Conservation (phyloP, 2,329 filamentous ascomycete species). For the Aureobasidium namibiae region DNA sequence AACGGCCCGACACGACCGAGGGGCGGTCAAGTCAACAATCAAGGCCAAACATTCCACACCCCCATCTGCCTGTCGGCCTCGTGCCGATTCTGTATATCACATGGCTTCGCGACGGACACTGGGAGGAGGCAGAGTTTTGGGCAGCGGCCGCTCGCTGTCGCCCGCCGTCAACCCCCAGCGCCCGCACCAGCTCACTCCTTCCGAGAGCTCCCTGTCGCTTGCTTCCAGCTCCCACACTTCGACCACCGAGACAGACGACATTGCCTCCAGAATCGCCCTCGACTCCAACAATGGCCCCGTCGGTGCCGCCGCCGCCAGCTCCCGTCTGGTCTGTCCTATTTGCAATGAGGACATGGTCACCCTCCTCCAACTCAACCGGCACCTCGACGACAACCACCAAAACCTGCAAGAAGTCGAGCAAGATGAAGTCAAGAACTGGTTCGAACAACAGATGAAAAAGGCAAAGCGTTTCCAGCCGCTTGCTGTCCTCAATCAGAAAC, state of each 20-base stretch:
- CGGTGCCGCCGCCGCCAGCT: conserved; percentile 47
- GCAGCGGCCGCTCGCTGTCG: conserved; percentile 74
- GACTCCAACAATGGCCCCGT: conserved; percentile 45
- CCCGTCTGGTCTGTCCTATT: conserved; percentile 85
- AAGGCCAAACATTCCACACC: neutral
- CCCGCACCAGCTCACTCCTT: conserved; percentile 50
- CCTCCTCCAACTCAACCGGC: conserved; percentile 38
- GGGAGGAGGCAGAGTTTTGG: conserved; percentile 85
- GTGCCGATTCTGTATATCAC: conserved; percentile 15
- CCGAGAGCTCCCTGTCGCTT: conserved; percentile 67
- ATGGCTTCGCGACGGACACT: conserved; percentile 78
- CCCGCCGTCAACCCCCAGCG: conserved; percentile 41
- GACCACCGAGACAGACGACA: conserved; percentile 64
- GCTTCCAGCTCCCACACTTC: conserved; percentile 61
- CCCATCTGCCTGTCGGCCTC: neutral
- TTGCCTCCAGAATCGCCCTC: conserved; percentile 72
- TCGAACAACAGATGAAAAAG: conserved; percentile 87
- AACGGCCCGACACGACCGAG: conserved; percentile 4
- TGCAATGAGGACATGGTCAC: conserved; percentile 93
- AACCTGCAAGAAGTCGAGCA: conserved; percentile 83
- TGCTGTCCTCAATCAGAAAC: conserved; percentile 84
- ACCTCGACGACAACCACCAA: conserved; percentile 82
- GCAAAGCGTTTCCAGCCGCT: conserved; percentile 89
- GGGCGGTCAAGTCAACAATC: conserved; percentile 4
- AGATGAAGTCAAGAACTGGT: conserved; percentile 95